Evolutionary conservation across 345 rosid genomes (phyloP).

Genomic region (Clarkia xantiana): DNA sequence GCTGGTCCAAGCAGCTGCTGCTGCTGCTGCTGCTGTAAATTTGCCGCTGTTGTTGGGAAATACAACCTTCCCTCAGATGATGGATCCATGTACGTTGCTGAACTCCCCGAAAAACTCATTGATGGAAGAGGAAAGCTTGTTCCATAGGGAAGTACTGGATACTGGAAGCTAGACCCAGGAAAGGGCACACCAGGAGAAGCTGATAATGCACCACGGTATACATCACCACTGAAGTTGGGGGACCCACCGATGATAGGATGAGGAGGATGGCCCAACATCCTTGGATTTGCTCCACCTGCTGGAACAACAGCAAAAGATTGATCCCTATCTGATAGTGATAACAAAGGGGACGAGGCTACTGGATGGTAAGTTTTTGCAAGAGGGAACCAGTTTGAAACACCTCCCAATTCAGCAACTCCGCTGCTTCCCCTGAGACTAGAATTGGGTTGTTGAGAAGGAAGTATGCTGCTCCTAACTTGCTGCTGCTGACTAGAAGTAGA

Average conservation of each 20-base stretch:
- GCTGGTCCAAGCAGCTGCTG: constrained; percentile 41
- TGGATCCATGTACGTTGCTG: constrained; percentile 60
- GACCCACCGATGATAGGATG: constrained; percentile 13
- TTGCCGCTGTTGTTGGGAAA: constrained; percentile 31
- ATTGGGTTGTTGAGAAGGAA: constrained; percentile 32
- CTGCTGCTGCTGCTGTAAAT: constrained; percentile 47
- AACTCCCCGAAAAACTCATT: constrained; percentile 44
- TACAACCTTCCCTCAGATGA: constrained; percentile 46
- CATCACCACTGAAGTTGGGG: constrained; percentile 43
- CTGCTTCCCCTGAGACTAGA: constrained; percentile 33
- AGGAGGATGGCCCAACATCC: constrained; percentile 43
- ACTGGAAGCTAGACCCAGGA: constrained; percentile 51
- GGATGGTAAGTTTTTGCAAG: constrained; percentile 24
- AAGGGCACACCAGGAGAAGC: constrained; percentile 63
- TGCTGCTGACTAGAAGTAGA: constrained; percentile 27
- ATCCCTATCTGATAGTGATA: constrained; percentile 33
- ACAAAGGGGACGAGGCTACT: constrained; percentile 16
- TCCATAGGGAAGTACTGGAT: constrained; percentile 53
- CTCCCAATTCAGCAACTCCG: constrained; percentile 17
- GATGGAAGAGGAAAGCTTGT: constrained; percentile 47
- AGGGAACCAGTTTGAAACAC: constrained; percentile 69
- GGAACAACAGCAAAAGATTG: constrained; percentile 41
- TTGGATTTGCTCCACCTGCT: constrained; percentile 38
- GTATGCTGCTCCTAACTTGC: constrained; percentile 25
- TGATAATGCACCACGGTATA: constrained; percentile 50